Percentiles rank a stretch among this genome's conserved stretches.
Evolutionary conservation across 305 asterid genomes (phyloP).

Genomic region (Ilex paraguariensis): DNA sequence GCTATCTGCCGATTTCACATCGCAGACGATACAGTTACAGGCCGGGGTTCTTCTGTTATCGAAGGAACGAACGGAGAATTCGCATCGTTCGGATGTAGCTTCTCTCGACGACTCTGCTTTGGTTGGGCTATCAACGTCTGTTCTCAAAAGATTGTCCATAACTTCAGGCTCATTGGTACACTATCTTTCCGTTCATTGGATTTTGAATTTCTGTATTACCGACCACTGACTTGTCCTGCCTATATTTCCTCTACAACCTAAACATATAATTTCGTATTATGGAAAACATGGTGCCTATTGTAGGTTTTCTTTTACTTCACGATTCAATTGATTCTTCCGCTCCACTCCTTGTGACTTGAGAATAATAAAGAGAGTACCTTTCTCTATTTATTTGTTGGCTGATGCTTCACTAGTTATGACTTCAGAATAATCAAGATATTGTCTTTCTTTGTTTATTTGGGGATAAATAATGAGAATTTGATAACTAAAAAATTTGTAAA

Average conservation of each 20-base stretch:
- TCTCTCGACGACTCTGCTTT: constrained; percentile 47
- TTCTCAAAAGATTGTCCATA: constrained; percentile 61
- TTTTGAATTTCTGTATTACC: neutral
- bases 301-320: too few relatives aligned
- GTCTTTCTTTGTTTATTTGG: too few relatives aligned
- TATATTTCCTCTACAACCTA: neutral
- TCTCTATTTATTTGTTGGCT: too few relatives aligned
- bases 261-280: neutral
- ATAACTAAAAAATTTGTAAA: too few relatives aligned
- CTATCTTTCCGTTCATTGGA: neutral
- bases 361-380: too few relatives aligned
- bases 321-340: neutral
- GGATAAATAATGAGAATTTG: too few relatives aligned
- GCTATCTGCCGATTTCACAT: neutral
- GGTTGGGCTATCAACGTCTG: constrained; percentile 69
- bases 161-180: constrained; percentile 87
- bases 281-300: neutral
- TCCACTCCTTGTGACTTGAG: too few relatives aligned
- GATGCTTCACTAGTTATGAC: too few relatives aligned
- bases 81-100: constrained; percentile 2
- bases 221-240: too few relatives aligned
- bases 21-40: constrained; percentile 32
- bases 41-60: constrained; percentile 61
- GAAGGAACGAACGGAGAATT: constrained; percentile 20
- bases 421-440: too few relatives aligned